Conservation (phyloP, 106 monocot species). For the Phalaenopsis aphrodite region DNA sequence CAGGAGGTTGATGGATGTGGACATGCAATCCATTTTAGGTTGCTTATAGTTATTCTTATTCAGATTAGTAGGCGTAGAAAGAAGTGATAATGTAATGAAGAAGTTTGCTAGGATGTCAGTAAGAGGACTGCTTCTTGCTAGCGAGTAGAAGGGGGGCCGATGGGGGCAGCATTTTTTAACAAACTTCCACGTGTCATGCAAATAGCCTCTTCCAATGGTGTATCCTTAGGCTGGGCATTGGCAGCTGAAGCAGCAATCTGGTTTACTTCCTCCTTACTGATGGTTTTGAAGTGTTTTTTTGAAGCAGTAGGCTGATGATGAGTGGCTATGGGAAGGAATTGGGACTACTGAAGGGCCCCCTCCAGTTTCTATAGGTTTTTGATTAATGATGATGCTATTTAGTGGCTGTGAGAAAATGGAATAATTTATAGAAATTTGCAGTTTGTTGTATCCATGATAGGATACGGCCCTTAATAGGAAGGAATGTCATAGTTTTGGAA, state of each 20-base stretch:
- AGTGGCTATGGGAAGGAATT: conserved; percentile 4
- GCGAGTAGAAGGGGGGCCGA: not conserved
- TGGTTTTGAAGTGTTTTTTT: not conserved
- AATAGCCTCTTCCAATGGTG: conserved; percentile 22
- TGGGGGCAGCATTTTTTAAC: conserved; percentile 10
- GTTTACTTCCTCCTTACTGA: conserved; percentile 6
- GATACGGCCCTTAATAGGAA: not conserved
- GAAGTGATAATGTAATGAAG: not conserved
- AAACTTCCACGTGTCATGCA: conserved; percentile 27
- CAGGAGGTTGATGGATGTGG: not conserved
- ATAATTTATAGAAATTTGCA: not conserved
- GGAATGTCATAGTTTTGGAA: not conserved
- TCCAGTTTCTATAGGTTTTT: not conserved
- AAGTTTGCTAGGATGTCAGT: too few relatives aligned
- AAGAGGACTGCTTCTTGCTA: not conserved
- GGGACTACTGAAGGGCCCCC: not conserved
- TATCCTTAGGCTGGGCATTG: conserved; percentile 12
- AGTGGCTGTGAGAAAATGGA: not conserved
- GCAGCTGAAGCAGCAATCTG: not conserved
- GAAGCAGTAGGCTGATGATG: not conserved
- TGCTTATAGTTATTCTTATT: not conserved
- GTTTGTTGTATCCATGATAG: not conserved
- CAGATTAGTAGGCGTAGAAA: not conserved
- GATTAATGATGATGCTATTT: not conserved
- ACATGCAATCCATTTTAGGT: not conserved